Evolutionary conservation across 176 grass and related monocot species (phyloP), one percentile per base, ranked within the genome.

Genomic region (sorghum (Sorghum bicolor)): DNA sequence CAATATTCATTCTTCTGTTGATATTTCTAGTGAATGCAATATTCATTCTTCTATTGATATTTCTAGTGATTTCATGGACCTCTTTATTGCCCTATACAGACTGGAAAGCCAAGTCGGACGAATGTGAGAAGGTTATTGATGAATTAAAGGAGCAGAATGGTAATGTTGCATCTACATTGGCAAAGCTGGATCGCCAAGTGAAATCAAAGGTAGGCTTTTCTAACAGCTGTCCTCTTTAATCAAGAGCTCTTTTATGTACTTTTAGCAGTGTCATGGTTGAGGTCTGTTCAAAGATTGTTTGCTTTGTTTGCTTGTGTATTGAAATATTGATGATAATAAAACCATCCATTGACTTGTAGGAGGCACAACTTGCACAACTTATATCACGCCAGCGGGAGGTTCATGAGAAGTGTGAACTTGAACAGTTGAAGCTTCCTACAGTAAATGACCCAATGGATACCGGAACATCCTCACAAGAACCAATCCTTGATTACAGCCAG

Each of bases 71-170:
- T 68, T 80, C 69, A 74, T 75, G 47, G 30, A 80, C 60, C 31
- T 79, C 29, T 74, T 85, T 78, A 72, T 60, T 60, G 57, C 39
- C 65, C 22, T 39, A 76, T 41, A 60, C 69, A 98, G 96, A 98
- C 30, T 98, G 96, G 96, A 98, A 98, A 81, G 71, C 84, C 32
- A 94, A 90, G 93, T 98, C 96, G 25, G 96, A 95, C 79, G 96
- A 95, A 82, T 98, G 83, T 85, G 96, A 95, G 74, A 89, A 81
- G 39, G 80, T 82, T 30, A 86, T 95, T 45, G 96, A 95, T 44
- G 91, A 95, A 87, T 76, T 92, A 47, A 98, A 93, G 84, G 91
- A 98, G 73, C 89, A 95, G 73, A 88, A 93, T 88, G 82, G 83
- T 78, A 82, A 74, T 76, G 88, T 88, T 82, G 85, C 85, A 86